Base-by-base conservation (phyloP, 768 basidiomycete species). In the Tephrocybe rancida region DNA sequence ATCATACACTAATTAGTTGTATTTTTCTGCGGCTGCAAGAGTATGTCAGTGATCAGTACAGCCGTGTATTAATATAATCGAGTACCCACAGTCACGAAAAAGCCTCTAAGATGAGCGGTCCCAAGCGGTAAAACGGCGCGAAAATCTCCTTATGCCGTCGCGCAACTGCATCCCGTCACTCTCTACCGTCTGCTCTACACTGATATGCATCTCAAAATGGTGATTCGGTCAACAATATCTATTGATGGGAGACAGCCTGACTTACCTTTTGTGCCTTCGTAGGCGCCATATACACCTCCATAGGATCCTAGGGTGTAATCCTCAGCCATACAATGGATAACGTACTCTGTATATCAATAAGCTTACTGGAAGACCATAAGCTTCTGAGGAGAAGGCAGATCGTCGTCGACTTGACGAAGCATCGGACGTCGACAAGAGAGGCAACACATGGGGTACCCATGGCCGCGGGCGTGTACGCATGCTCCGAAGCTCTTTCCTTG, bases 401-500 rank as follows among this genome's bases (percentile, higher is more conserved):
- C 43, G 49, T 22, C 45, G 47, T 19, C 52, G 51, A 45, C 27
- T 32, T 10, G 29, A 35, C 11, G 52, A 41, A 34, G 30, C 41
- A 13, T 52, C 50, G 18, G 41, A 21, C 19, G 39, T 37, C 7
- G 56, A 52, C 11, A 57, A 24, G 19, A 48, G 42, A 0, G 50
- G 56, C 2, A 52, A 5, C 10, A 10, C 46, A 18, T 38, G 41
- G 22, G 27, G 37, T 43, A 52, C 30, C 51, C 56, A 57, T 11
- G 46, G 47, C 19, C 49, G 49, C 5, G 37, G 54, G 24, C 53
- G 53, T 1, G 57, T 52, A 5, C 63, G 61, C 48, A 67, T 60
- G 11, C 57, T 48, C 5, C 67, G 56, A 16, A 70, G 61, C 39
- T 63, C 65, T 55, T 67, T 65, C 18, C 69, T 57, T 7, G 66